phyloP scores from a whole-genome alignment of 73 alveolate species.

The Paramecium primaurelia region DNA sequence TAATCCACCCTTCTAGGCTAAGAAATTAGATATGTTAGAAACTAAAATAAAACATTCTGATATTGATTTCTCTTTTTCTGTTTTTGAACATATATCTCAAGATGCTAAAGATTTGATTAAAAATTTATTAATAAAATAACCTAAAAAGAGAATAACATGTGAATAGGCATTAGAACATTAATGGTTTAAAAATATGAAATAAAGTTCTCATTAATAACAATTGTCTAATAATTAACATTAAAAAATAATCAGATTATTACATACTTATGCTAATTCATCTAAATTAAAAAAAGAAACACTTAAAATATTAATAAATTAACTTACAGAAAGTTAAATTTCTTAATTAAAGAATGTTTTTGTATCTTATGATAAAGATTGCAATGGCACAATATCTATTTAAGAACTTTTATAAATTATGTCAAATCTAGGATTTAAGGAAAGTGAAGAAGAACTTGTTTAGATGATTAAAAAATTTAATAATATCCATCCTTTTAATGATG shows the following conservation, averaged over 20 bases:
- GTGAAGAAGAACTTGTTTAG: background rate
- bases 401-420: background rate
- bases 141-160: constrained; percentile 87
- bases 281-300: constrained; percentile 77
- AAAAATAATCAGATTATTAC: constrained; percentile 47
- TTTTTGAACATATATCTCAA: constrained; percentile 69
- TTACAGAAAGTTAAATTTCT: constrained; percentile 79
- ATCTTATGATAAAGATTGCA: constrained; percentile 82
- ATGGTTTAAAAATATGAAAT: constrained; percentile 79
- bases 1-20: constrained; percentile 73
- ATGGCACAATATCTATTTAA: constrained; percentile 76
- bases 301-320: constrained; percentile 73
- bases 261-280: constrained; percentile 59
- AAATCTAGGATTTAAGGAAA: background rate
- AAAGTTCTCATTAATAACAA: constrained; percentile 5
- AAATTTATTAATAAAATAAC: constrained; percentile 71
- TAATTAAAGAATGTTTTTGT: constrained; percentile 78
- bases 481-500: background rate
- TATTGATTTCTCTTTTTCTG: constrained; percentile 65
- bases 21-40: constrained; percentile 58
- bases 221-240: constrained; percentile 49
- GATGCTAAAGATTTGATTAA: constrained; percentile 58
- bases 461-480: background rate
- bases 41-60: constrained; percentile 52
- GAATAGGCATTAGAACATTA: constrained; percentile 87